phyloP scores from a whole-genome alignment of 352 stramenopile species.

The Peronospora destructor region DNA sequence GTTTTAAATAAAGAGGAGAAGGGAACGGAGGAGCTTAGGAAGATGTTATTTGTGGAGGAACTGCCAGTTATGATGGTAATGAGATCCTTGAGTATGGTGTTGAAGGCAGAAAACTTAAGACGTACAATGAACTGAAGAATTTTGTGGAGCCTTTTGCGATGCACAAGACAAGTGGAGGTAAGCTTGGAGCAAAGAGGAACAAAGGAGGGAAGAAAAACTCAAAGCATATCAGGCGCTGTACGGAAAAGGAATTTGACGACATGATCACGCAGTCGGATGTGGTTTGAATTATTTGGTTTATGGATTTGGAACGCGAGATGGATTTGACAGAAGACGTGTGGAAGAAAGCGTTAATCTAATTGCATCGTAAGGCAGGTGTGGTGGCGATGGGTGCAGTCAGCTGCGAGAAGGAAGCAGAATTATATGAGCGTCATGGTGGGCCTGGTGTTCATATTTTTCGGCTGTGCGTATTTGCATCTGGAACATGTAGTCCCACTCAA shows the following conservation, averaged over 20 bases:
- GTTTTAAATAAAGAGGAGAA: constrained; percentile 40
- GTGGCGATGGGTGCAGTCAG: constrained; percentile 48
- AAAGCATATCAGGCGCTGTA: constrained; percentile 36
- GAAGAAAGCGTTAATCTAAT: constrained; percentile 40
- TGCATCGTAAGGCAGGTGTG: constrained; percentile 58
- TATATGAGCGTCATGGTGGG: constrained; percentile 50
- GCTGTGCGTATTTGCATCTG: constrained; percentile 13
- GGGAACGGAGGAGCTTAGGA: constrained; percentile 27
- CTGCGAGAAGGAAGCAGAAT: constrained; percentile 34
- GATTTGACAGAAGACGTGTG: constrained; percentile 31
- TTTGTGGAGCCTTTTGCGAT: constrained; percentile 47
- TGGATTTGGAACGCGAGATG: constrained; percentile 32
- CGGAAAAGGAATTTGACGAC: constrained; percentile 40
- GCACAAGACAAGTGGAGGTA: constrained; percentile 9
- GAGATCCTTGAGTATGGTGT: constrained; percentile 25
- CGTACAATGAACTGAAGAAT: constrained; percentile 42
- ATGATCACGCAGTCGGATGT: constrained; percentile 44
- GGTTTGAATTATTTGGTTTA: constrained; percentile 63
- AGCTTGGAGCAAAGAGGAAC: constrained; percentile 2
- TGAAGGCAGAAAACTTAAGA: constrained; percentile 47
- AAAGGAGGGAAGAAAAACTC: constrained; percentile 17
- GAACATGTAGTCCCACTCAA: too few species aligned
- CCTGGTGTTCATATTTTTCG: constrained; percentile 50
- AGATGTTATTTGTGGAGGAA: constrained; percentile 29
- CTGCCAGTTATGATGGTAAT: constrained; percentile 47